Evolutionary conservation across 2,329 filamentous ascomycete species (phyloP).

Genomic region (Sporothrix brunneoviolacea): DNA sequence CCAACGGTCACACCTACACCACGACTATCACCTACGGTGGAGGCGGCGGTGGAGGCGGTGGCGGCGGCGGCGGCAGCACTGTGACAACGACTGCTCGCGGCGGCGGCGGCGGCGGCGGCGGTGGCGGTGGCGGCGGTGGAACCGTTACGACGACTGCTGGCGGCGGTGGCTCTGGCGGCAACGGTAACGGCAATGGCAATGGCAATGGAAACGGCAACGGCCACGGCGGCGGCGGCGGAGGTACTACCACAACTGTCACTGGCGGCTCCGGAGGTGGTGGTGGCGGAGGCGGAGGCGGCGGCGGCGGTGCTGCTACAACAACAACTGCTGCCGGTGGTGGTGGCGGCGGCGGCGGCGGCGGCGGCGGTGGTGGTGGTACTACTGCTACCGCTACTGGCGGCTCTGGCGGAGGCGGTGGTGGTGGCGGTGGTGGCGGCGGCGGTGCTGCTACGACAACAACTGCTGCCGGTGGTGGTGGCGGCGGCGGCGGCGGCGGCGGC

Average conservation of each 20-base stretch:
- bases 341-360: not conserved
- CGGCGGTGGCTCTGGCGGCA: not conserved
- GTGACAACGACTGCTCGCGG: not conserved
- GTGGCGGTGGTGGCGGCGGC: not conserved
- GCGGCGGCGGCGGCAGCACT: not conserved
- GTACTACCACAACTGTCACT: not conserved
- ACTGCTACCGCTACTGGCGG: not conserved
- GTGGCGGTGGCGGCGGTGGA: not conserved
- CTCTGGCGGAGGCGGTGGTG: not conserved
- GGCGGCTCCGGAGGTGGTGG: not conserved
- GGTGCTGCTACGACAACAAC: not conserved
- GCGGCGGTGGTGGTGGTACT: not conserved
- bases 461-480: not conserved
- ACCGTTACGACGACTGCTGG: not conserved
- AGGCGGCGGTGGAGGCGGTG: not conserved
- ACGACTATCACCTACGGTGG: constrained; percentile 6
- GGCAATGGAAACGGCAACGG: too few species aligned
- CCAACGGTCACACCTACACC: constrained; percentile 11
- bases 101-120: not conserved
- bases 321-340: not conserved
- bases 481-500: not conserved
- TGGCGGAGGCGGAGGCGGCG: not conserved
- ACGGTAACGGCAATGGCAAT: too few species aligned
- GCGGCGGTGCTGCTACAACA: not conserved
- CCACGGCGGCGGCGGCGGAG: not conserved